phyloP scores from a whole-genome alignment of 2,329 filamentous ascomycete genomes.

The Epichloe sylvatica region DNA sequence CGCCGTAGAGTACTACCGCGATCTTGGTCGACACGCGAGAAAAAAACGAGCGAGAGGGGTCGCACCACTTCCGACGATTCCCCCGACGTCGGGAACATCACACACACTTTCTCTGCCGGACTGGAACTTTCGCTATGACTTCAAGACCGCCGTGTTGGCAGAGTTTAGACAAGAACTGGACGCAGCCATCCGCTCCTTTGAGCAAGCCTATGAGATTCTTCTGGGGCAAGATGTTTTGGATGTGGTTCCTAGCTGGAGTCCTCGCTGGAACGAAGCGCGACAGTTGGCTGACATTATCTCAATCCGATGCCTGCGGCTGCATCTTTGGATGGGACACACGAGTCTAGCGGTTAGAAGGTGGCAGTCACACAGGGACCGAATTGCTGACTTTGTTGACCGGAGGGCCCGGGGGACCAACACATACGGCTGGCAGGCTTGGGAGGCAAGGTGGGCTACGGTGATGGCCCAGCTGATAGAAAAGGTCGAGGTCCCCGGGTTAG shows the following conservation, averaged over 20 bases:
- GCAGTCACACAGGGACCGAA: slow-evolving; percentile 60
- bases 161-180: slow-evolving; percentile 93
- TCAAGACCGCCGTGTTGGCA: slow-evolving; percentile 80
- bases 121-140: slow-evolving; percentile 90
- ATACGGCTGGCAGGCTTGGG: slow-evolving; percentile 92
- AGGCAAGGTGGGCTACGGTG: slow-evolving; percentile 54
- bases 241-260: slow-evolving; percentile 77
- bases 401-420: slow-evolving; percentile 74
- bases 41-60: slow-evolving; percentile 78
- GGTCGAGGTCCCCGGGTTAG: slow-evolving; percentile 36
- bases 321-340: slow-evolving; percentile 68
- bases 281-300: slow-evolving; percentile 69
- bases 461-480: slow-evolving; percentile 49
- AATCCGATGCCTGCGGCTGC: slow-evolving; percentile 66
- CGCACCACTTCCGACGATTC: slow-evolving; percentile 66
- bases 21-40: slow-evolving; percentile 80
- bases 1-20: slow-evolving; percentile 81
- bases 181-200: slow-evolving; percentile 69
- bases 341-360: slow-evolving; percentile 69
- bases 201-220: slow-evolving; percentile 72
- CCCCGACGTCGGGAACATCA: slow-evolving; percentile 76
- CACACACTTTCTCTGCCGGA: slow-evolving; percentile 72
- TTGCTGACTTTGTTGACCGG: slow-evolving; percentile 65
- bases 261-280: slow-evolving; percentile 87
- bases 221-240: slow-evolving; percentile 76